phyloP scores from a whole-genome alignment of 495 filamentous ascomycete species.

The Talaromyces liani region DNA sequence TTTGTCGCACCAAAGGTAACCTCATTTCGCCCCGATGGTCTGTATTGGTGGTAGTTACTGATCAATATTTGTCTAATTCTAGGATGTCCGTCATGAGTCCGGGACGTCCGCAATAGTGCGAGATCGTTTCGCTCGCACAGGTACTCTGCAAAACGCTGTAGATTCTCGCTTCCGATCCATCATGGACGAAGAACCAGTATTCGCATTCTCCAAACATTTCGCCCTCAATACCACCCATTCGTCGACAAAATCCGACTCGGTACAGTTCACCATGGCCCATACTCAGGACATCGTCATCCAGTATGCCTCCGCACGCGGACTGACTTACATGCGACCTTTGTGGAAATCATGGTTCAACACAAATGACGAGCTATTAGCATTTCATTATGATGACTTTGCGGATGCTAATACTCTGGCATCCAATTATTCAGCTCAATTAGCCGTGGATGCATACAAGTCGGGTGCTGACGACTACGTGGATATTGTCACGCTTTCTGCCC shows the following conservation, averaged over 20 bases:
- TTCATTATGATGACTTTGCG: conserved; percentile 68
- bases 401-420: conserved; percentile 53
- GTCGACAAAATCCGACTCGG: conserved; percentile 34
- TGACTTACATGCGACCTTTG: conserved; percentile 77
- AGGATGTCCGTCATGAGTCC: conserved; percentile 58
- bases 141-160: conserved; percentile 57
- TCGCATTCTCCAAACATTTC: conserved; percentile 85
- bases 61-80: not conserved
- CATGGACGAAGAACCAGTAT: conserved; percentile 80
- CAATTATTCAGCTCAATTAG: conserved; percentile 75
- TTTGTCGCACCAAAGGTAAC: conserved; percentile 60
- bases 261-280: conserved; percentile 76
- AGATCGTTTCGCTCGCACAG: conserved; percentile 63
- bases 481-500: conserved; percentile 81
- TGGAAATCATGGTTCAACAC: conserved; percentile 72
- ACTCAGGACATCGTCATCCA: conserved; percentile 81
- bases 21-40: not conserved
- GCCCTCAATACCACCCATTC: conserved; percentile 24
- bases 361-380: conserved; percentile 56
- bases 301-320: conserved; percentile 72
- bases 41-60: not conserved
- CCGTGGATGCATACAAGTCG: conserved; percentile 61
- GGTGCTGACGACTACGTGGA: conserved; percentile 70
- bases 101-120: conserved; percentile 64
- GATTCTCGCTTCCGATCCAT: conserved; percentile 62